Conservation (phyloP, 2,329 filamentous ascomycete species). For the Sporothrix pallida region DNA sequence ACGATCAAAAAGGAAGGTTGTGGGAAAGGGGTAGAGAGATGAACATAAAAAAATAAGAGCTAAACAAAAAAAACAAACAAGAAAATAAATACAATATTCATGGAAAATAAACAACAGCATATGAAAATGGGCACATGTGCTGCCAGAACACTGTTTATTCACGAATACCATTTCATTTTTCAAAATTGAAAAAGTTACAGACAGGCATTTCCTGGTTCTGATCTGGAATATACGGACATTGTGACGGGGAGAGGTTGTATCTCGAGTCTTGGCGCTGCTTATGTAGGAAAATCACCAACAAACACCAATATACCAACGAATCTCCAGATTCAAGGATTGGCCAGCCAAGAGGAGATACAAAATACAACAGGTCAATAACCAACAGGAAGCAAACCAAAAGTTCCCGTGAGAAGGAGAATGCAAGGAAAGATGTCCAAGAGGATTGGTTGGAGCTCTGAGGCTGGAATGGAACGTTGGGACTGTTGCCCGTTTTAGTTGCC, state of each 20-base stretch:
- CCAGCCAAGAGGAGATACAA: not conserved
- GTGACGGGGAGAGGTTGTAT: not conserved
- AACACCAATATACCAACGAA: not conserved
- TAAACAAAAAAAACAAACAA: not conserved
- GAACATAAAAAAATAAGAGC: not conserved
- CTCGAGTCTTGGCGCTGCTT: not conserved
- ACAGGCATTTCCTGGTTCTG: not conserved
- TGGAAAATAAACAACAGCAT: not conserved
- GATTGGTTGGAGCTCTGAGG: not conserved
- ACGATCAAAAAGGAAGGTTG: not conserved
- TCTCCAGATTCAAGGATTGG: not conserved
- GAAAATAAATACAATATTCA: not conserved
- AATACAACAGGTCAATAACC: not conserved
- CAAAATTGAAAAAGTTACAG: not conserved
- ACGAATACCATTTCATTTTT: not conserved
- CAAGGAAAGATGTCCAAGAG: not conserved
- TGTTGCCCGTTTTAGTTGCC: not conserved
- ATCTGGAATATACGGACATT: not conserved
- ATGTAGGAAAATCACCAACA: no score
- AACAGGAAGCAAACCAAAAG: constrained; percentile 7
- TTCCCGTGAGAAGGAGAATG: constrained; percentile 5
- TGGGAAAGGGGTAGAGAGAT: not conserved
- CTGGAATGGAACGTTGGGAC: not conserved
- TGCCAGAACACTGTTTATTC: not conserved
- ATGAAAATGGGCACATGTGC: not conserved